phyloP scores from a whole-genome alignment of 2,329 filamentous ascomycete genomes.

The Ophiostoma fasciatum region DNA sequence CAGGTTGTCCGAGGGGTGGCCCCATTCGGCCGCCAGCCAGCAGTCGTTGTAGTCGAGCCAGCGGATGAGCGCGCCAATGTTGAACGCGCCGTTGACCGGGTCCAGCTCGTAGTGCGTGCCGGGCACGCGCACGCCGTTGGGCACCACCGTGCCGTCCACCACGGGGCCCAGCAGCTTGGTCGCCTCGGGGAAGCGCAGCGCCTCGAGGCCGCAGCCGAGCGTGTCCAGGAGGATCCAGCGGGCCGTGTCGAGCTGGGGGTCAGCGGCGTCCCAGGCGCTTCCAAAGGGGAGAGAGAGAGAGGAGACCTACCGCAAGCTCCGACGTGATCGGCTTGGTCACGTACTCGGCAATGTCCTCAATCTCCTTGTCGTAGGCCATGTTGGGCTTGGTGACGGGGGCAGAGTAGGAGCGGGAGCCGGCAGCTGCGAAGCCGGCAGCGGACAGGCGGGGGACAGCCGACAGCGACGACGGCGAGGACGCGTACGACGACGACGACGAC shows the following conservation, averaged over 20 bases:
- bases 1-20: constrained; percentile 94
- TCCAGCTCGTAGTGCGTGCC: constrained; percentile 91
- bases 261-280: background rate
- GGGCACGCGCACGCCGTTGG: constrained; percentile 80
- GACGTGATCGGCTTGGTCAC: constrained; percentile 85
- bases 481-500: constrained; percentile 16
- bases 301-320: constrained; percentile 66
- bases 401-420: constrained; percentile 31
- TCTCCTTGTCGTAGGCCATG: constrained; percentile 74
- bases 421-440: constrained; percentile 31
- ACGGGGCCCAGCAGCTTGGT: constrained; percentile 85
- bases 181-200: constrained; percentile 90
- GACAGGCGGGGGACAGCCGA: too few species aligned
- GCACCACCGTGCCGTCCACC: constrained; percentile 79
- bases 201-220: constrained; percentile 90
- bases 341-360: constrained; percentile 88
- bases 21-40: constrained; percentile 90
- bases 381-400: constrained; percentile 35
- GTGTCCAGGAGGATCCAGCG: constrained; percentile 96
- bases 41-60: constrained; percentile 99
- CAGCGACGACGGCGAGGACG: constrained; percentile 18
- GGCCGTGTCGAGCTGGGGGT: constrained; percentile 61
- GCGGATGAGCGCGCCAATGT: constrained; percentile 96
- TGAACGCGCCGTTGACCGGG: constrained; percentile 91
- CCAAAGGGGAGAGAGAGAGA: background rate